phyloP scores from a whole-genome alignment of 2,329 filamentous ascomycete genomes.

The Aspergillus sp. region DNA sequence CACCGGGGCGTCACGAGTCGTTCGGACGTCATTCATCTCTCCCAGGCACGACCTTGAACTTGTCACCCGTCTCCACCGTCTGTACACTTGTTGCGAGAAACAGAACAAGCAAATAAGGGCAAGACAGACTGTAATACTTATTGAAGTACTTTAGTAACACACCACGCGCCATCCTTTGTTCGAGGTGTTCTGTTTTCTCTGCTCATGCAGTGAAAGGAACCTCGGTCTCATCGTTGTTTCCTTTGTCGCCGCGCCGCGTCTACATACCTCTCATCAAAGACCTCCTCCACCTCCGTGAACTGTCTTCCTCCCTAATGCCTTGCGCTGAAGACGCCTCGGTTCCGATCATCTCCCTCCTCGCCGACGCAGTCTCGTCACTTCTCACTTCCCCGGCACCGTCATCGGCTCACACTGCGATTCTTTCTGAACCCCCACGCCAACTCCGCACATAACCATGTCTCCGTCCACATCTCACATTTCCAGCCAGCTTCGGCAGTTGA shows the following conservation, averaged over 20 bases:
- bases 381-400: neutral
- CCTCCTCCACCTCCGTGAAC: neutral
- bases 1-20: constrained; percentile 22
- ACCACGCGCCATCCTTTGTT: neutral
- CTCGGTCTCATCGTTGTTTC: constrained; percentile 14
- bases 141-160: neutral
- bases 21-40: constrained; percentile 20
- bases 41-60: constrained; percentile 10
- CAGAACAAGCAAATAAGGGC: neutral
- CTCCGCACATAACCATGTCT: constrained; percentile 46
- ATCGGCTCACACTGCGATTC: neutral
- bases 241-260: constrained; percentile 10
- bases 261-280: neutral
- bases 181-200: neutral
- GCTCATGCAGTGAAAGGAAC: neutral
- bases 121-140: neutral
- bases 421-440: neutral
- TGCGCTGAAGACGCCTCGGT: neutral
- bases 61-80: neutral
- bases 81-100: neutral
- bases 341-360: neutral
- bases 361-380: neutral
- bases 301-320: constrained; percentile 14
- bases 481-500: constrained; percentile 61
- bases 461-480: constrained; percentile 54